Evolutionary conservation across 352 stramenopile species (phyloP), one percentile per base, ranked within the genome.

Genomic region (Phytophthora pluvialis): DNA sequence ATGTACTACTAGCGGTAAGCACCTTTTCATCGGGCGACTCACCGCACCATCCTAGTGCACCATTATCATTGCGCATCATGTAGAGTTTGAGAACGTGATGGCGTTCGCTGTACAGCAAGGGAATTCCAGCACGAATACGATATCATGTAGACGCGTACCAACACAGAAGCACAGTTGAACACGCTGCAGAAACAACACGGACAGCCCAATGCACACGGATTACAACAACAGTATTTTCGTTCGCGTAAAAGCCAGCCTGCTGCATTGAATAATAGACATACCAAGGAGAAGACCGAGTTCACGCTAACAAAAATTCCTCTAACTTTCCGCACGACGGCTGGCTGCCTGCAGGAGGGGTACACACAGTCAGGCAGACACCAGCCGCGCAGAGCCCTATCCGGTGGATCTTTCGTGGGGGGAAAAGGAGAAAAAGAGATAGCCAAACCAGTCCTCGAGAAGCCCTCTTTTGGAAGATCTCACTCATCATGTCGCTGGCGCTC

Each of bases 261-360:
- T 84, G 64, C 77, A 86, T 89, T 89, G 77, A 86, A 83, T 89
- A 89, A 84, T 86, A 89, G 65, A 71, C 73, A 83, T 84, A 80
- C 69, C 80, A 86, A 89, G 40, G 65, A 78, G 71, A 85, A 80
- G 78, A 72, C 66, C 61, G 65, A 70, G 73, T 68, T 76, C 64
- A 82, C 77, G 75, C 73, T 81, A 80, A 75, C 70, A 71, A 83
- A 83, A 86, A 86, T 82, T 80, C 83, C 71, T 93, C 81, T 91
- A 93, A 93, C 81, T 86, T 86, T 82, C 67, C 67, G 59, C 70
- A 77, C 61, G 61, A 74, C 67, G 45, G 38, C 53, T 69, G 67
- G 56, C 68, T 68, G 50, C 63, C 57, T 67, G 65, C 65, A 74
- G 46, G 50, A 62, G 46, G 25, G 16, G 33, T 57, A 69, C 55